Evolutionary conservation across 495 filamentous ascomycete species (phyloP).

Genomic region (Hyaloscypha hepaticicola): DNA sequence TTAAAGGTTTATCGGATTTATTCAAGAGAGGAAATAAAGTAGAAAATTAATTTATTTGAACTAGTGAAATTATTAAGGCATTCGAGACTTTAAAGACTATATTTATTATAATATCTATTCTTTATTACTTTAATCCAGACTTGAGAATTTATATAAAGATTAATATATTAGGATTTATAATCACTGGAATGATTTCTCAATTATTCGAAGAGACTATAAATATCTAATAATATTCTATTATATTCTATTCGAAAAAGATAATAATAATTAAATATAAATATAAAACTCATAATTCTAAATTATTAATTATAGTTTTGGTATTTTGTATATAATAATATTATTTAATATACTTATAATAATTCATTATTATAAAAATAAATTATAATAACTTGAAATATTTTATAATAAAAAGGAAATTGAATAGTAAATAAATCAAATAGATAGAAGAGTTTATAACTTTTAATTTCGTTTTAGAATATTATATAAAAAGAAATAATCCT

Average conservation of each 20-base stretch:
- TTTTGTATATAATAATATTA: background rate
- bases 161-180: too few relatives aligned
- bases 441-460: background rate
- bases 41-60: background rate
- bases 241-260: too few relatives aligned
- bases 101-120: background rate
- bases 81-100: background rate
- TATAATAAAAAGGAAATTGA: background rate
- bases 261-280: too few relatives aligned
- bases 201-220: background rate
- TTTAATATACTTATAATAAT: background rate
- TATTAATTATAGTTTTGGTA: too few relatives aligned
- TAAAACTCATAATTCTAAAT: too few relatives aligned
- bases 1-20: background rate
- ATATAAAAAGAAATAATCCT: background rate
- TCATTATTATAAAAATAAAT: background rate
- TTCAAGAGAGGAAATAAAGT: background rate
- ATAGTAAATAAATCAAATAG: background rate
- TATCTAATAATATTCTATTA: background rate
- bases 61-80: background rate
- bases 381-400: conserved; percentile 6
- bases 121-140: background rate
- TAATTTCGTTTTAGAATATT: background rate
- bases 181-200: background rate
- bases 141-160: background rate